phyloP scores from a whole-genome alignment of 1,139 yeast species.

The Taiozyma sp. region DNA sequence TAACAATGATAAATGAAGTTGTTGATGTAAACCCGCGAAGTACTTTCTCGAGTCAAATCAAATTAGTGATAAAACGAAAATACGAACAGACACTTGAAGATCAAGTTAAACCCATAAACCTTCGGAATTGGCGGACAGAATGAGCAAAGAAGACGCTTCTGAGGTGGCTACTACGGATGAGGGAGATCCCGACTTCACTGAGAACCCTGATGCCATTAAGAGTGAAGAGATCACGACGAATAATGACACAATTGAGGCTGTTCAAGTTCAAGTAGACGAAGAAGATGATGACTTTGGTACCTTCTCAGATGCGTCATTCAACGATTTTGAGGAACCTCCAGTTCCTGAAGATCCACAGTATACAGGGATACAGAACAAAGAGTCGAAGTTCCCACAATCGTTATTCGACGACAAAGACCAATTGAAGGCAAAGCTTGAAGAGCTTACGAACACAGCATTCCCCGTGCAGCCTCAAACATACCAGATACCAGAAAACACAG shows the following conservation, averaged over 20 bases:
- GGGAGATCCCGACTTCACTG: background rate
- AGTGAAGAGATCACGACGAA: background rate
- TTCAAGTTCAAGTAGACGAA: conserved; percentile 3
- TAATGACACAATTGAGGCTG: background rate
- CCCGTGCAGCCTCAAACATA: conserved; percentile 8
- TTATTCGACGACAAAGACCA: conserved; percentile 7
- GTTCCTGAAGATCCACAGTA: background rate
- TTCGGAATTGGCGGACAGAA: background rate
- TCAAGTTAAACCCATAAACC: background rate
- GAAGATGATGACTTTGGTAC: conserved; percentile 34
- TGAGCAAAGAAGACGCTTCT: background rate
- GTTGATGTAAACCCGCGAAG: background rate
- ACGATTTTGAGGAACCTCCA: conserved; percentile 26
- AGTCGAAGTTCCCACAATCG: conserved; percentile 12
- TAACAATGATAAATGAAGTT: background rate
- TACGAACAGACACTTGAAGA: background rate
- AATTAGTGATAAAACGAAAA: background rate
- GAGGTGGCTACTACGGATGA: background rate
- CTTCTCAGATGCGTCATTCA: conserved; percentile 41
- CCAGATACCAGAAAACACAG: conserved; percentile 6
- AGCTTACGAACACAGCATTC: conserved; percentile 10
- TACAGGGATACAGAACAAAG: background rate
- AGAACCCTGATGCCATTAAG: background rate
- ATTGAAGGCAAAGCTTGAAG: conserved; percentile 9
- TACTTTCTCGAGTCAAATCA: background rate